Percentiles rank a stretch among this genome's conserved stretches.
Conservation (phyloP, 306 rosid genomes). For the Adenanthera pavonina region DNA sequence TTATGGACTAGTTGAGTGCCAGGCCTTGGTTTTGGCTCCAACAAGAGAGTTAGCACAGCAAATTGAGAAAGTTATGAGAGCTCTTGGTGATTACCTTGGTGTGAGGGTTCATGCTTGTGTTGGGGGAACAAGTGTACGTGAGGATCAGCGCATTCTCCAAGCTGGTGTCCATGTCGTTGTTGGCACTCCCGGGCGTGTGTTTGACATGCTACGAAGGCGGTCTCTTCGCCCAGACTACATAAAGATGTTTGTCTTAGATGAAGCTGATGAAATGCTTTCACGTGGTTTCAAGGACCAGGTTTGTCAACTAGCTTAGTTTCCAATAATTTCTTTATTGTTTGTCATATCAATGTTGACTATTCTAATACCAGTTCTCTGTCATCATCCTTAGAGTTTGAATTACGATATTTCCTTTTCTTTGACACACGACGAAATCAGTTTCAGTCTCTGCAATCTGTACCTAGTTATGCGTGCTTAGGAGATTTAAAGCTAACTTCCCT, state of each 20-base stretch:
- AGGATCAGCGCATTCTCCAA: constrained; percentile 96
- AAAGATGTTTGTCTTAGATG: constrained; percentile 92
- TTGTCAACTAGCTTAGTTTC: constrained; percentile 22
- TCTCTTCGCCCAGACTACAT: constrained; percentile 84
- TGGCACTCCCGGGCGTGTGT: constrained; percentile 96
- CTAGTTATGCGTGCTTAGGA: not conserved
- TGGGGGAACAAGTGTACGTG: constrained; percentile 97
- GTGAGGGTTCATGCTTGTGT: constrained; percentile 97
- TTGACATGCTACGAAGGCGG: constrained; percentile 90
- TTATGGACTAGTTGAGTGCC: constrained; percentile 81
- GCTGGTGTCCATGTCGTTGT: constrained; percentile 94
- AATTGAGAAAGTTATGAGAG: constrained; percentile 98
- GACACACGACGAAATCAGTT: not conserved
- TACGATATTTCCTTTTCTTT: not conserved
- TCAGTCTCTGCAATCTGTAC: not conserved
- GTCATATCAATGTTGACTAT: not conserved
- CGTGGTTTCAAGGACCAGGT: constrained; percentile 99
- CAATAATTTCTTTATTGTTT: not conserved
- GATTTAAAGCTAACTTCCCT: not conserved
- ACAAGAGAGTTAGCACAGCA: constrained; percentile 97
- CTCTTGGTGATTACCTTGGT: constrained; percentile 95
- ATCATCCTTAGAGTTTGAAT: not conserved
- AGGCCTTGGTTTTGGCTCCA: constrained; percentile 92
- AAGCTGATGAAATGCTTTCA: constrained; percentile 99
- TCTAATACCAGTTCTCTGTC: not conserved